Percentiles rank a stretch among this genome's conserved stretches.
These are phyloP conservation scores for Amoeboaphelidium protococcarum DNA, from an alignment of 371 early-diverging fungal species.

Conservation along the genomic window DNA sequence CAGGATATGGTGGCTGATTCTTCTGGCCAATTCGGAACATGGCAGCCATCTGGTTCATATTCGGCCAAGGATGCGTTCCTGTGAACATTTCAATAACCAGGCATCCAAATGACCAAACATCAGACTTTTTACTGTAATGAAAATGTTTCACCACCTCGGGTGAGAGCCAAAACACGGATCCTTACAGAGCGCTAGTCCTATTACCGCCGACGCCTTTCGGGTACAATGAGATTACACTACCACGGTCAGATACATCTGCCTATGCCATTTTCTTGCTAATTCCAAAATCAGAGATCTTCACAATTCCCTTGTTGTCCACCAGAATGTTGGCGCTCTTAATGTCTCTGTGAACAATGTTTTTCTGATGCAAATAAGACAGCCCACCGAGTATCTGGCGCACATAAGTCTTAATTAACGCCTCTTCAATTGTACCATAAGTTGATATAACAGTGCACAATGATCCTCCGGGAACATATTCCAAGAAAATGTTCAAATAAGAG, in stretches of 20 bases:
- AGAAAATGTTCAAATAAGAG: slow-evolving; percentile 62
- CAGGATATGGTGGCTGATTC: slow-evolving; percentile 48
- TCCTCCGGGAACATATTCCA: slow-evolving; percentile 95
- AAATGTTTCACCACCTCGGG: slow-evolving; percentile 62
- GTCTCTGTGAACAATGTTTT: slow-evolving; percentile 90
- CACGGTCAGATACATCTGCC: background rate
- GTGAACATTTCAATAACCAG: slow-evolving; percentile 89
- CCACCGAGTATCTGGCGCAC: slow-evolving; percentile 76
- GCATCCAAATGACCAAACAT: slow-evolving; percentile 76
- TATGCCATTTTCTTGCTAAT: slow-evolving; percentile 72
- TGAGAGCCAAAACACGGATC: slow-evolving; percentile 87
- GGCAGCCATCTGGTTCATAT: slow-evolving; percentile 61
- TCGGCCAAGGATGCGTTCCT: slow-evolving; percentile 75
- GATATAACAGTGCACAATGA: slow-evolving; percentile 62
- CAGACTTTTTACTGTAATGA: slow-evolving; percentile 52
- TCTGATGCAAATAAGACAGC: slow-evolving; percentile 73
- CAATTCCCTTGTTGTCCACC: slow-evolving; percentile 65
- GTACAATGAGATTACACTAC: slow-evolving; percentile 1
- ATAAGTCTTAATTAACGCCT: slow-evolving; percentile 49
- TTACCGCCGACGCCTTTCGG: slow-evolving; percentile 38
- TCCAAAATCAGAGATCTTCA: slow-evolving; percentile 97
- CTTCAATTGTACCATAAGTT: slow-evolving; percentile 61
- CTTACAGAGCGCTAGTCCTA: slow-evolving; percentile 54
- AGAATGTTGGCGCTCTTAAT: slow-evolving; percentile 89
- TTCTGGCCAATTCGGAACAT: slow-evolving; percentile 38